phyloP scores from a whole-genome alignment of 2,329 filamentous ascomycete species.

The Venturia carpophila region DNA sequence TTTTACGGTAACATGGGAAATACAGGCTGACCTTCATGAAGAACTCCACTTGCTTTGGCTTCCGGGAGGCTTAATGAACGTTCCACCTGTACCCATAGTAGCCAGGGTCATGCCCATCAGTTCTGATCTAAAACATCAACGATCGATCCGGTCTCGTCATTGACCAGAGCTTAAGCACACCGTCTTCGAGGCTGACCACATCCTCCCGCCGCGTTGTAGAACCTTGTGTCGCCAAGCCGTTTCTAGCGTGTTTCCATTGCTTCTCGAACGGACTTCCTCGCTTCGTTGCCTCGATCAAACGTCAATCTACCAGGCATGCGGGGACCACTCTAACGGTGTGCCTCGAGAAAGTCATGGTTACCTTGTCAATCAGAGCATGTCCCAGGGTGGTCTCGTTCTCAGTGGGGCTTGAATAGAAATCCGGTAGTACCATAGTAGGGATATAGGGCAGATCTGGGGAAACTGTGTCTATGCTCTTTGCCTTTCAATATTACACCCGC shows the following conservation, averaged over 20 bases:
- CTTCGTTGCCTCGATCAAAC: constrained; percentile 6
- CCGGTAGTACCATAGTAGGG: constrained; percentile 10
- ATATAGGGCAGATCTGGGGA: constrained; percentile 16
- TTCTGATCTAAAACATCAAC: background rate
- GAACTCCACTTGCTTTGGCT: background rate
- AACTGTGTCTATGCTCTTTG: constrained; percentile 7
- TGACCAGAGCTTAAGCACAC: background rate
- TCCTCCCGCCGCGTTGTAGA: background rate
- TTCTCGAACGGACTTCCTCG: constrained; percentile 11
- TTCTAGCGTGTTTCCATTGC: constrained; percentile 12
- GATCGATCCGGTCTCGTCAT: background rate
- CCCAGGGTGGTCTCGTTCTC: constrained; percentile 4
- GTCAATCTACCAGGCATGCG: constrained; percentile 10
- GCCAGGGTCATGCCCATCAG: background rate
- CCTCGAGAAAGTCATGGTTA: constrained; percentile 8
- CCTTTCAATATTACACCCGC: background rate
- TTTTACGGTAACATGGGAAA: background rate
- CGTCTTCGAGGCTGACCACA: background rate
- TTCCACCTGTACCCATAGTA: background rate
- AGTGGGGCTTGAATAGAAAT: background rate
- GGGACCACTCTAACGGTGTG: constrained; percentile 15
- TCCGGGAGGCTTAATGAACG: background rate
- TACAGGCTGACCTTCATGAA: background rate
- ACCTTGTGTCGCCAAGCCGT: constrained; percentile 2
- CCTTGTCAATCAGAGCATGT: constrained; percentile 9